Evolutionary conservation across 1,284 basidiomycete species (phyloP), one percentile per base, ranked within the genome.

Genomic region (Ceratobasidium sp.): DNA sequence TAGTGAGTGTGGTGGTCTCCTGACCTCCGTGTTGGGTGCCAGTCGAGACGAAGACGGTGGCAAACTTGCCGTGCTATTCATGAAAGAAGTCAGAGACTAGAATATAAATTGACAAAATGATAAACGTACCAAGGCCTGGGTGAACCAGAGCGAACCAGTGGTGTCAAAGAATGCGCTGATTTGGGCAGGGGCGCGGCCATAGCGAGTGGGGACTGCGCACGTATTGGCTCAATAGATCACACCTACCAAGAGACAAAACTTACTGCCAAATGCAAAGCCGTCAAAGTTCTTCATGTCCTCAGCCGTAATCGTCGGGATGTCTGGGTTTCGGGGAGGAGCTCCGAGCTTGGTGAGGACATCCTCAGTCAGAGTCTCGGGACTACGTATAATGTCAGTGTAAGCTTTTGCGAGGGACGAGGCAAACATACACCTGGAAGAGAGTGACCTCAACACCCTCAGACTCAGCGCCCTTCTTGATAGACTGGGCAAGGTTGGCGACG

Each of bases 331-430:
- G 41, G 76, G 73, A 4, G 78, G 76, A n/a, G 82, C 85, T 80
- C 85, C 78, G 83, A 87, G 85, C 81, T 86, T 85, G n/a, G 74
- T 76, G 39, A 85, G 80, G 59, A 86, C 79, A 67, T 86, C 83
- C 4, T 80, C 79, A 32, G 82, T 74, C 39, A 85, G 80, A 9
- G 83, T 86, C 80, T 86, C 84, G 61, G 80, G 75, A 78, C 72
- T 74, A 43, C 16, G 14, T 18, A 18, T n/a, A 43, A 9, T 8
- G 50, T 60, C 9, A 60, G 55, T 36, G 3, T 71, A 36, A 43
- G 21, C 1, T n/a, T 32, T 39, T 3, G 32, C 16, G 9, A 43
- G 28, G 6, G 18, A 14, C n/a, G n/a, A 16, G 2, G 26, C n/a
- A 18, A 10, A 48, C 72, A 71, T 55, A 74, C 74, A 84, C 62